Evolutionary conservation across 139 green algal species (phyloP).

Genomic region (Microglena sp.): DNA sequence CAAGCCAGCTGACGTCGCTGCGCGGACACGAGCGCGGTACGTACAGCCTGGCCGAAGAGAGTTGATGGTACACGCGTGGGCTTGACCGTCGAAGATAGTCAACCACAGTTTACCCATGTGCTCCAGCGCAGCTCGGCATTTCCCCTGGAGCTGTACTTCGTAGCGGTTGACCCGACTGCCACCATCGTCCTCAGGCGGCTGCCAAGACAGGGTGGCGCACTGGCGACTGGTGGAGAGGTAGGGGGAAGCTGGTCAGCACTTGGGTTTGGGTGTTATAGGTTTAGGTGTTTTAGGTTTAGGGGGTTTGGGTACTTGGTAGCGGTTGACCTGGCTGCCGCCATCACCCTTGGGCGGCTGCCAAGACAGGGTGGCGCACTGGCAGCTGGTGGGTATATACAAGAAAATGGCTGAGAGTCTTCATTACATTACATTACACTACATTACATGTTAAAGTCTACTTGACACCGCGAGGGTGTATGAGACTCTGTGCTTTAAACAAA

Average conservation of each 20-base stretch:
- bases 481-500: too few species aligned
- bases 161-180: conserved; percentile 35
- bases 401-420: too few species aligned
- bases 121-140: conserved; percentile 28
- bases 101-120: conserved; percentile 50
- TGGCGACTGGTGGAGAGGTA: too few species aligned
- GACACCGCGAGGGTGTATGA: too few species aligned
- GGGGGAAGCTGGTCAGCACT: too few species aligned
- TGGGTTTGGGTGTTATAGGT: too few species aligned
- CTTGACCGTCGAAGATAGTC: conserved; percentile 40
- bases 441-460: too few species aligned
- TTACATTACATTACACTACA: too few species aligned
- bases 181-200: conserved; percentile 35
- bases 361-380: conserved; percentile 33
- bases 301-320: too few species aligned
- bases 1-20: conserved; percentile 33
- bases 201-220: conserved; percentile 46
- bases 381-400: neutral
- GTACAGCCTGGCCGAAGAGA: conserved; percentile 48
- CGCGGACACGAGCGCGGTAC: conserved; percentile 48
- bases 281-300: too few species aligned
- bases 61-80: conserved; percentile 44
- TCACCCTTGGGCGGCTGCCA: conserved; percentile 39
- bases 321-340: conserved; percentile 43
- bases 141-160: conserved; percentile 40